Conservation (phyloP, 345 rosid genomes). For the Gossypium turneri region DNA sequence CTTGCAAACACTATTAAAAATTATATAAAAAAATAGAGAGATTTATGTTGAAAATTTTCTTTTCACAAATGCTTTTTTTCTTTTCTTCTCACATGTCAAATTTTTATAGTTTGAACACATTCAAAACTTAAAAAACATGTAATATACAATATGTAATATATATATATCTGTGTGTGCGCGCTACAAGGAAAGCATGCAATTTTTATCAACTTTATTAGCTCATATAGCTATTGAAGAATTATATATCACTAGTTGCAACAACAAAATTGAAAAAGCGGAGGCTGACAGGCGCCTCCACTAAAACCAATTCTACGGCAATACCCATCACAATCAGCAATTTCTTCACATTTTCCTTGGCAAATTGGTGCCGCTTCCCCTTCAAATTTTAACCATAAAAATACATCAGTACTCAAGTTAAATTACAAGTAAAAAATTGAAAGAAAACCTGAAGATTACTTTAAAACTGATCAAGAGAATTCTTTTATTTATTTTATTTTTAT, state of each 20-base stretch:
- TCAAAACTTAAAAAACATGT: too few species aligned
- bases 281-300: background rate
- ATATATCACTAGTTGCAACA: background rate
- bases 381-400: background rate
- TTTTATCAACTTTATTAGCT: background rate
- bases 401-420: background rate
- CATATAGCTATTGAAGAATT: background rate
- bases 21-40: too few species aligned
- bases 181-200: background rate
- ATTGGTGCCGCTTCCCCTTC: background rate
- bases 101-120: too few species aligned
- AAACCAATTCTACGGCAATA: background rate
- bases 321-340: background rate
- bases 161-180: rapidly evolving
- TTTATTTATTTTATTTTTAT: background rate
- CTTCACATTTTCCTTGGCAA: constrained; percentile 9
- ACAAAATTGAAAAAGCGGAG: background rate
- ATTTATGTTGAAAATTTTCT: too few species aligned
- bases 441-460: background rate
- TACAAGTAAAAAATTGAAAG: background rate
- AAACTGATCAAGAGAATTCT: background rate
- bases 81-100: too few species aligned
- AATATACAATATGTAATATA: too few species aligned
- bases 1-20: too few species aligned
- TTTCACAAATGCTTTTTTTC: too few species aligned